These are phyloP conservation scores for Raffaelea deltoideospora DNA, from an alignment of 2,329 filamentous ascomycete genomes.

Conservation along the genomic window DNA sequence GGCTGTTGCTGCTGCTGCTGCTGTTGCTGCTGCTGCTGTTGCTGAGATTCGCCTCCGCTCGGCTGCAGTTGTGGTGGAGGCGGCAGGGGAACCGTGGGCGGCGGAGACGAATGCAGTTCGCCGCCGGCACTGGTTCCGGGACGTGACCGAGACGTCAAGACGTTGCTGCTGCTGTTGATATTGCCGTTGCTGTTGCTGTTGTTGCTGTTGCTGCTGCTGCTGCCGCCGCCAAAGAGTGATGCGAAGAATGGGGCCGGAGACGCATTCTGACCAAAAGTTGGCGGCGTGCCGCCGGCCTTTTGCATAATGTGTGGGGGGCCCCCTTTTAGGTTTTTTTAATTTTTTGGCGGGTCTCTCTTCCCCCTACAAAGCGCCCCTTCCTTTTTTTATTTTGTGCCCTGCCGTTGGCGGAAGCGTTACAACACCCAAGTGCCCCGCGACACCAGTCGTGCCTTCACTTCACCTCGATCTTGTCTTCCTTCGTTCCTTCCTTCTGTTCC, in stretches of 20 bases:
- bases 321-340: background rate
- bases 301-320: background rate
- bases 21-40: constrained; percentile 1
- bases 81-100: background rate
- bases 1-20: constrained; percentile 10
- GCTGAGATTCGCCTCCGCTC: no score
- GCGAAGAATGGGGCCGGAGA: background rate
- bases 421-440: no score
- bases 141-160: constrained; percentile 12
- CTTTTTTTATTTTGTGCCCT: no score
- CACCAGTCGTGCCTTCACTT: no score
- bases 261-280: background rate
- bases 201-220: background rate
- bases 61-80: background rate
- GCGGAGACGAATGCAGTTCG: background rate
- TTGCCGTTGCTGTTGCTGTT: background rate
- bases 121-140: constrained; percentile 22
- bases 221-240: background rate
- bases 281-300: background rate
- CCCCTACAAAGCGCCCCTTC: no score
- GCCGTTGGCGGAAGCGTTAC: no score
- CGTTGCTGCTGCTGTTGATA: background rate
- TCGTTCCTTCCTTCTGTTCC: no score
- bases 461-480: no score
- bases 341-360: background rate